phyloP scores from a whole-genome alignment of 495 filamentous ascomycete species.

The Penicillium roqueforti region DNA sequence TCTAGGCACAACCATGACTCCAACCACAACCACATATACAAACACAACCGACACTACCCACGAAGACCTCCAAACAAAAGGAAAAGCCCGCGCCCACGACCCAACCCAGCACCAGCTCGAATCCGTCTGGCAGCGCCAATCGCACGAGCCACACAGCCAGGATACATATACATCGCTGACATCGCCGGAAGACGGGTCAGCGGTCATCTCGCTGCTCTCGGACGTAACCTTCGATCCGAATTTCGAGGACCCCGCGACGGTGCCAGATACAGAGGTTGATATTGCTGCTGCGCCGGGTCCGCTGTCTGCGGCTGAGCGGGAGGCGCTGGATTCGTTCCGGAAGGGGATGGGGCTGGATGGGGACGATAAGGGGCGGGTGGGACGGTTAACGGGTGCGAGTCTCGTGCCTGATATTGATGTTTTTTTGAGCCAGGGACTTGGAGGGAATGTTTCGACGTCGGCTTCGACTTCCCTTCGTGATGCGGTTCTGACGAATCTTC shows the following conservation, averaged over 20 bases:
- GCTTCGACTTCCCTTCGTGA: slow-evolving; percentile 25
- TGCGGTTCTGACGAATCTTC: slow-evolving; percentile 26
- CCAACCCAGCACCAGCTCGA: slow-evolving; percentile 16
- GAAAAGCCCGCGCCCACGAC: slow-evolving; percentile 20
- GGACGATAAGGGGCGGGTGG: not conserved
- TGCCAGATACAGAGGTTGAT: slow-evolving; percentile 37
- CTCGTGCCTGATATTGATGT: slow-evolving; percentile 44
- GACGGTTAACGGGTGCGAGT: slow-evolving; percentile 25
- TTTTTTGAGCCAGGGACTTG: slow-evolving; percentile 21
- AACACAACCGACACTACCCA: not conserved
- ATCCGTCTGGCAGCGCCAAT: slow-evolving; percentile 19
- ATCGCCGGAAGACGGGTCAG: slow-evolving; percentile 36
- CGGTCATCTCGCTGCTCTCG: slow-evolving; percentile 48
- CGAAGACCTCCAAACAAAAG: slow-evolving; percentile 20
- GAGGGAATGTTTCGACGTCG: not conserved
- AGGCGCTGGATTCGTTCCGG: slow-evolving; percentile 38
- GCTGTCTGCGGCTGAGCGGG: slow-evolving; percentile 25
- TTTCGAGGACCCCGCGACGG: slow-evolving; percentile 16
- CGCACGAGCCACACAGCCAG: not conserved
- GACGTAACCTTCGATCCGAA: slow-evolving; percentile 52
- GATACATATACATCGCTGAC: not conserved
- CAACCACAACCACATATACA: not conserved
- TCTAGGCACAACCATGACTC: too few relatives aligned
- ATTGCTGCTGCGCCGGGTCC: slow-evolving; percentile 15
- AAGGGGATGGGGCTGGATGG: not conserved